These are phyloP conservation scores for Vitis rupestris DNA, from an alignment of 164 flowering plant genomes.

Conservation along the genomic window DNA sequence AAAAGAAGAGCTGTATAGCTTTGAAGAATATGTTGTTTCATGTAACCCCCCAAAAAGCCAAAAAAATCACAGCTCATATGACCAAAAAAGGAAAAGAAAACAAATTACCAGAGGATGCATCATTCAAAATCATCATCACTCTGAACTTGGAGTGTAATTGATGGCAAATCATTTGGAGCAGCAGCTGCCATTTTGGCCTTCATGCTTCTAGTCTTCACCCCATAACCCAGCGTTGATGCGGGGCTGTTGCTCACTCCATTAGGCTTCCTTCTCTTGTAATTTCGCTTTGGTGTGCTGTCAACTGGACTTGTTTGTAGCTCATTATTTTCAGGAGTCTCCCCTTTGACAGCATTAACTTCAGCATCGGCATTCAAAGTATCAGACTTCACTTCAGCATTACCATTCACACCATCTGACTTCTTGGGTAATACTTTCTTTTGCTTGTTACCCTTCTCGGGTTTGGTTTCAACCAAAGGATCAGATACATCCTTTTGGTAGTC, in stretches of 20 bases:
- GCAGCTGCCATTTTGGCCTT: slow-evolving; percentile 11
- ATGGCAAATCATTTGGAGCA: too few species aligned
- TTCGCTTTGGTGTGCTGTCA: neutral
- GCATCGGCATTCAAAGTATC: neutral
- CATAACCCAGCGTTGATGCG: neutral
- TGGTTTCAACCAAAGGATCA: neutral
- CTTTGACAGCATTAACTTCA: neutral
- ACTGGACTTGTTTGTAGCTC: neutral
- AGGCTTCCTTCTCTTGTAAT: slow-evolving; percentile 19
- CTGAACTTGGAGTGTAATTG: neutral
- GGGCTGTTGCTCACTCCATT: slow-evolving; percentile 4
- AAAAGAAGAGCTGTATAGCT: too few species aligned
- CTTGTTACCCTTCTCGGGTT: neutral
- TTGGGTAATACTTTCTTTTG: slow-evolving; percentile 1
- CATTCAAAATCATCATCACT: neutral
- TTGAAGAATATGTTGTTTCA: too few species aligned
- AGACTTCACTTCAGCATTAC: neutral
- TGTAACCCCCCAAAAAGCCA: neutral
- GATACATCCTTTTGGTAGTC: too few species aligned
- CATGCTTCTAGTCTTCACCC: slow-evolving; percentile 21
- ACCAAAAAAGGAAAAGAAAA: neutral
- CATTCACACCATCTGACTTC: neutral
- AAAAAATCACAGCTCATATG: neutral
- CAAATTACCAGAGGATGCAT: neutral
- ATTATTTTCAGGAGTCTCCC: neutral